Evolutionary conservation across 768 basidiomycete genomes (phyloP), one percentile per base, ranked within the genome.

Genomic region (Xerocomus brunneocitrinus): DNA sequence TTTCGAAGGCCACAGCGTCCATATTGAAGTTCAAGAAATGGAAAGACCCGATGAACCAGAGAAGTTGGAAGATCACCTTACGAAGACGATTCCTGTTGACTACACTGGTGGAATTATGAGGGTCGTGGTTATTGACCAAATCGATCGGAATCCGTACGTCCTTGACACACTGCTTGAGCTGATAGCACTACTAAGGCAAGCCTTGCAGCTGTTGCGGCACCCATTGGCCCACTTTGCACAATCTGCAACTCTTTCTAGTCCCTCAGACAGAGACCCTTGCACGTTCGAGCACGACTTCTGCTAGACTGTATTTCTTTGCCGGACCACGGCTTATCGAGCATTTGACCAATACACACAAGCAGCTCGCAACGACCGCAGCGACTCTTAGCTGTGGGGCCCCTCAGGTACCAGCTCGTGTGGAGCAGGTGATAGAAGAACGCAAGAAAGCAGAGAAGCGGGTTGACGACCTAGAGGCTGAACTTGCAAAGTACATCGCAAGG

Each of bases 221-320:
- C 14, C 94, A 97, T 67, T 77, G 87, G 49, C 88, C 91, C 6
- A 83, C 82, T 49, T 77, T 94, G 46, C 77, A 85, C 57, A 83
- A 85, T 60, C 77, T 89, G 30, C 82, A 89, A 61, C 71, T 90
- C 48, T 85, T 89, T 73, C 68, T 90, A 41, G 67, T 87, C 40
- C 83, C 87, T 24, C 77, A 87, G 64, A 87, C 83, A 8, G 86
- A 87, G 52, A 70, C 82, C 1, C 73, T 87, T 27, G 74, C 85
- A 36, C 79, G 85, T 9, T 78, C 84, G 8, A 73, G 74, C 14
- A 77, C 81, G 2, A 79, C 81, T 0, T 84, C 85, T 52, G 82
- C 81, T 24, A 83, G 91, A 25, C 77, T 95, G 5, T 89, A 84
- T 71, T 94, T 97, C 73, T 76, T 88, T 47, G 73, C 84, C n/a